Conservation (phyloP, 148 eudicot species). For the Heliamphora exappendiculata region DNA sequence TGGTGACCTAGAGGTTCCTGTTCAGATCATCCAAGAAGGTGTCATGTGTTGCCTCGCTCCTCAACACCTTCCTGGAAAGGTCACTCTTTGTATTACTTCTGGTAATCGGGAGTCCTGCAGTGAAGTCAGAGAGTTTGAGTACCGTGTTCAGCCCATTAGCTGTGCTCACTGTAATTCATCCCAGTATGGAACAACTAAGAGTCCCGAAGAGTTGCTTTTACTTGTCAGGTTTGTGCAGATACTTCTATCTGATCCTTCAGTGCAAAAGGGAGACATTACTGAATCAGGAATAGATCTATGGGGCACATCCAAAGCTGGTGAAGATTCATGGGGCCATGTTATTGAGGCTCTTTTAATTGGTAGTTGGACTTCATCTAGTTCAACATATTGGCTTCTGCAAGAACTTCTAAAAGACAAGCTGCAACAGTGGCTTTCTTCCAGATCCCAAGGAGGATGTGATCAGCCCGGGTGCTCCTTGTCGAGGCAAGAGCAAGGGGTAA, state of each 20-base stretch:
- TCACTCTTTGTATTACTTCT: conserved; percentile 64
- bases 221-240: conserved; percentile 67
- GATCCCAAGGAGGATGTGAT: conserved; percentile 19
- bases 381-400: conserved; percentile 70
- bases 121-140: conserved; percentile 89
- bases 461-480: conserved; percentile 44
- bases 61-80: conserved; percentile 64
- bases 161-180: conserved; percentile 28
- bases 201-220: conserved; percentile 61
- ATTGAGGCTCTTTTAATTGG: conserved; percentile 57
- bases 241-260: conserved; percentile 42
- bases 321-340: conserved; percentile 55
- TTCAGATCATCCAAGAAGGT: conserved; percentile 73
- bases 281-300: conserved; percentile 28
- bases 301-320: conserved; percentile 31
- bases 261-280: conserved; percentile 31
- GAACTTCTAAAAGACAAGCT: conserved; percentile 82
- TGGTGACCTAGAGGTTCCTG: conserved; percentile 80
- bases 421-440: conserved; percentile 64
- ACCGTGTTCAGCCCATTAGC: conserved; percentile 35
- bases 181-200: conserved; percentile 35
- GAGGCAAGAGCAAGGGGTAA: conserved; percentile 84
- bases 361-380: conserved; percentile 39
- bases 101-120: conserved; percentile 75
- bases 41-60: conserved; percentile 77